Percentiles rank a stretch among this genome's conserved stretches.
phyloP scores from a whole-genome alignment of 345 rosid genomes.

The Dimocarpus longan region DNA sequence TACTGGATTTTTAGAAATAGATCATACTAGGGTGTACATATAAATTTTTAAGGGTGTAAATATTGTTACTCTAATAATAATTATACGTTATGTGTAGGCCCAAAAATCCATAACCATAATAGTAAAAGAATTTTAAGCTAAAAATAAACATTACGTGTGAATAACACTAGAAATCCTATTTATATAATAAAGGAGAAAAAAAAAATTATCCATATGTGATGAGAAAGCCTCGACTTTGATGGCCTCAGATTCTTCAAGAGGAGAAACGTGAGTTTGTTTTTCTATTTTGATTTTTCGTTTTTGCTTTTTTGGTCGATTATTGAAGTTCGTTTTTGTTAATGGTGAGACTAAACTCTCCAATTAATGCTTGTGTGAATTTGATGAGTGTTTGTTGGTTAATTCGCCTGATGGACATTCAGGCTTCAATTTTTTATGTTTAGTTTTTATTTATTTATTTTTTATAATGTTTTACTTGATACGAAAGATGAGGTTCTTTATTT shows the following conservation, averaged over 20 bases:
- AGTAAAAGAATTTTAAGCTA: too few species aligned
- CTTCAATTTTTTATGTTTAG: not conserved
- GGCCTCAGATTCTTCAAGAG: slow-evolving; percentile 62
- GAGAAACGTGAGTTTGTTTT: slow-evolving; percentile 63
- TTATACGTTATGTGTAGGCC: too few species aligned
- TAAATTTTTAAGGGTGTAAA: too few species aligned
- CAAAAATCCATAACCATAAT: too few species aligned
- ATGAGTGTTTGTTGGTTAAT: slow-evolving; percentile 9
- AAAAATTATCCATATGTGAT: too few species aligned
- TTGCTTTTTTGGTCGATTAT: not conserved
- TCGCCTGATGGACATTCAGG: slow-evolving; percentile 3
- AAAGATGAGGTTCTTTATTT: slow-evolving; percentile 14
- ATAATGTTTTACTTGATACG: slow-evolving; percentile 20
- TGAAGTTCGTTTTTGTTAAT: slow-evolving; percentile 21
- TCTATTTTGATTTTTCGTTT: not conserved
- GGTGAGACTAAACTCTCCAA: slow-evolving; percentile 31
- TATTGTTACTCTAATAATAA: too few species aligned
- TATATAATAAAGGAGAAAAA: too few species aligned
- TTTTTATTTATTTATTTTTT: not conserved
- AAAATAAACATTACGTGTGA: too few species aligned
- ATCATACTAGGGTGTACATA: too few species aligned
- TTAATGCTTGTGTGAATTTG: slow-evolving; percentile 18
- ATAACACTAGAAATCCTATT: too few species aligned
- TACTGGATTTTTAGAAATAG: too few species aligned
- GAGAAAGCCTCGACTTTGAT: slow-evolving; percentile 47